Evolutionary conservation across 1,284 basidiomycete species (phyloP).

Genomic region (Ganoderma multipileum): DNA sequence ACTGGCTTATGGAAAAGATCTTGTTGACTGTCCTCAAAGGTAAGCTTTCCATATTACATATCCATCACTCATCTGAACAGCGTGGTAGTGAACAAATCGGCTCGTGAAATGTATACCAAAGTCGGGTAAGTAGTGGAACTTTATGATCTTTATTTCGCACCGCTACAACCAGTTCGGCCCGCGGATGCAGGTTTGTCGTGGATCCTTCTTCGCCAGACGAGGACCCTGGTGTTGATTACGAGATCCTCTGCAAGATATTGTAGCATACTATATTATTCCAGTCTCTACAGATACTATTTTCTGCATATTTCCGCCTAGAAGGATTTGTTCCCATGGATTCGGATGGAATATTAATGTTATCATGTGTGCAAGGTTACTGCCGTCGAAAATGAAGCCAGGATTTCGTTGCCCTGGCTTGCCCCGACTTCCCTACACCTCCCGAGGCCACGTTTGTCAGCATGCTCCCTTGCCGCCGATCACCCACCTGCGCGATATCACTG

Average conservation of each 20-base stretch:
- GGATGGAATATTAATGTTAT: too few species aligned
- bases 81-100: conserved; percentile 57
- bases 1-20: conserved; percentile 67
- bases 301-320: background rate
- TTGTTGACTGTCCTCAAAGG: conserved; percentile 79
- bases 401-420: too few species aligned
- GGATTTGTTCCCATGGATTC: too few species aligned
- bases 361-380: too few species aligned
- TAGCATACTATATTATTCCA: background rate
- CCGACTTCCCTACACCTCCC: too few species aligned
- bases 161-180: background rate
- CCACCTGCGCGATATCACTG: too few species aligned
- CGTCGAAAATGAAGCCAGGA: too few species aligned
- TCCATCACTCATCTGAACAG: background rate
- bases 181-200: conserved; percentile 54
- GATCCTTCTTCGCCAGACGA: conserved; percentile 65
- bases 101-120: conserved; percentile 61
- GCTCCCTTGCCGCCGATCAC: too few species aligned
- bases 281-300: background rate
- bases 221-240: conserved; percentile 46
- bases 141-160: background rate
- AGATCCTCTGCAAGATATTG: conserved; percentile 56
- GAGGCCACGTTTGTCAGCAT: too few species aligned
- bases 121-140: conserved; percentile 51
- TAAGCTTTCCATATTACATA: conserved; percentile 32